Evolutionary conservation across 495 filamentous ascomycete species (phyloP).

Genomic region (Margaritispora aquatica): DNA sequence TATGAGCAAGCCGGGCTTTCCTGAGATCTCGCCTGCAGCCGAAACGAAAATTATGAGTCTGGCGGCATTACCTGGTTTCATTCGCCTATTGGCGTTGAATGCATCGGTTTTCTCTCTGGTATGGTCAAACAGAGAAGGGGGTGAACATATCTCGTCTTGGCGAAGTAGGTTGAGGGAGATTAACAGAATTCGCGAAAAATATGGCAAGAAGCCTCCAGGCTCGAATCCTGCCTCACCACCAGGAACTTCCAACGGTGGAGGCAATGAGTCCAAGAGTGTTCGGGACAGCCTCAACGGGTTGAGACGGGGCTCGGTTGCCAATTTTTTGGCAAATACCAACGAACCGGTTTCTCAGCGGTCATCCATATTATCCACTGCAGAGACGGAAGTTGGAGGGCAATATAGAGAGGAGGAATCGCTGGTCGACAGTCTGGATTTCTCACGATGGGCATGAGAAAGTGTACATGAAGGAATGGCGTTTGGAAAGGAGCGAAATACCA

Average conservation of each 20-base stretch:
- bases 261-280: constrained; percentile 30
- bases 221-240: constrained; percentile 30
- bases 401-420: constrained; percentile 37
- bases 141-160: constrained; percentile 87
- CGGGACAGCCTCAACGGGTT: constrained; percentile 45
- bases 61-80: constrained; percentile 72
- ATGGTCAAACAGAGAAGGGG: constrained; percentile 71
- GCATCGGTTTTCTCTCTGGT: constrained; percentile 89
- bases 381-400: constrained; percentile 35
- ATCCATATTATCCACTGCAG: constrained; percentile 43
- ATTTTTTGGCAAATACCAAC: constrained; percentile 42
- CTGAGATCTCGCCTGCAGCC: constrained; percentile 81
- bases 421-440: constrained; percentile 53
- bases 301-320: constrained; percentile 46
- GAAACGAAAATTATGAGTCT: constrained; percentile 82
- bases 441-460: constrained; percentile 42
- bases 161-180: constrained; percentile 81
- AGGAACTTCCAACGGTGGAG: constrained; percentile 26
- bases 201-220: constrained; percentile 24
- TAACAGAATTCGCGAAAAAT: constrained; percentile 66
- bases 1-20: constrained; percentile 77
- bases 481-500: constrained; percentile 11
- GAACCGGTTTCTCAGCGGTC: constrained; percentile 45
- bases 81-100: constrained; percentile 86
- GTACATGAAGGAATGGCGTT: neutral